Evolutionary conservation across 345 rosid species (phyloP).

Genomic region (Kandelia obovata): DNA sequence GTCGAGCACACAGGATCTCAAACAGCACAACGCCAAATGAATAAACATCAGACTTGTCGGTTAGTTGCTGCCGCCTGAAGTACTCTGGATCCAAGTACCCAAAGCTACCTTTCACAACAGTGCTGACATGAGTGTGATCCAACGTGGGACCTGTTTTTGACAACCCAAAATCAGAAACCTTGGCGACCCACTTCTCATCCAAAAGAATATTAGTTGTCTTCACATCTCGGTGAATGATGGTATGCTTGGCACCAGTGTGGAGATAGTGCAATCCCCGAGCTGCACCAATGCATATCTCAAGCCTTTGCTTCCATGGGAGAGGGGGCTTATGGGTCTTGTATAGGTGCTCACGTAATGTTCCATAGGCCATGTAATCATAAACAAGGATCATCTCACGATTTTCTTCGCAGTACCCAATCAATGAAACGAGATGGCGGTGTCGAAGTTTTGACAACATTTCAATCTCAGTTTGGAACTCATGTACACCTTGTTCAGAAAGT

Average conservation of each 20-base stretch:
- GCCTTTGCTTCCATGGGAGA: constrained; percentile 28
- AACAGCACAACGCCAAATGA: constrained; percentile 14
- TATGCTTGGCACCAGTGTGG: constrained; percentile 26
- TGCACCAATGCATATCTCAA: constrained; percentile 37
- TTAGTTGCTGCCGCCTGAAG: constrained; percentile 25
- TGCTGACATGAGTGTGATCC: constrained; percentile 32
- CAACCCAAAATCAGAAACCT: constrained; percentile 38
- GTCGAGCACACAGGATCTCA: constrained; percentile 8
- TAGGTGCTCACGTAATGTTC: constrained; percentile 32
- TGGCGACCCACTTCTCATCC: constrained; percentile 37
- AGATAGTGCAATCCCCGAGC: constrained; percentile 37
- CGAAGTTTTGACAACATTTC: constrained; percentile 38
- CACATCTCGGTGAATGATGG: constrained; percentile 37
- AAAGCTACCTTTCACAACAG: constrained; percentile 35
- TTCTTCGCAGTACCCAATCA: constrained; percentile 32
- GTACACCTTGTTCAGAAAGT: constrained; percentile 26
- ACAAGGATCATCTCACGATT: constrained; percentile 34
- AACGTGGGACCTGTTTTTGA: constrained; percentile 24
- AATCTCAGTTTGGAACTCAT: constrained; percentile 36
- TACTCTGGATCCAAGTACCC: constrained; percentile 43
- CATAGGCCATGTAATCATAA: constrained; percentile 33
- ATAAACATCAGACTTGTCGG: constrained; percentile 31
- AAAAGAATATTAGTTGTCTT: constrained; percentile 37
- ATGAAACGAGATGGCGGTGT: constrained; percentile 29
- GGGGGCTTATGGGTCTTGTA: constrained; percentile 27